Percentiles rank a stretch among this genome's conserved stretches.
Evolutionary conservation across 2,329 filamentous ascomycete species (phyloP).

Genomic region (Camillea tinctor): DNA sequence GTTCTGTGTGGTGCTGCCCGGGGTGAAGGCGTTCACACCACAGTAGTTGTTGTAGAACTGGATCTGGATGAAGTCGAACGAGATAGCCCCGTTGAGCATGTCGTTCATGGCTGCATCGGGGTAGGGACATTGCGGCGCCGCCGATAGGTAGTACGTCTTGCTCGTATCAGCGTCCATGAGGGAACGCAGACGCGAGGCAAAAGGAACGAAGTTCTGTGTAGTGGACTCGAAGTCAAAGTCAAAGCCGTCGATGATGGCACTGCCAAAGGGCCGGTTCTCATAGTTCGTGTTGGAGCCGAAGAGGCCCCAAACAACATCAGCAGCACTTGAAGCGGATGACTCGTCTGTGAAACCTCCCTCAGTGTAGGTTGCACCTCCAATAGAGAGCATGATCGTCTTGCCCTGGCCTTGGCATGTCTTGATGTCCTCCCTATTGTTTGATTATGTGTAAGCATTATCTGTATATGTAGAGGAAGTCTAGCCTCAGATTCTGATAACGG

Average conservation of each 20-base stretch:
- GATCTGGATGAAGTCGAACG: slow-evolving; percentile 60
- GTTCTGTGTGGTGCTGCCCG: slow-evolving; percentile 43
- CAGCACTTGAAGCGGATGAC: slow-evolving; percentile 51
- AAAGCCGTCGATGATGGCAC: slow-evolving; percentile 68
- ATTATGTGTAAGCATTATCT: slow-evolving; percentile 1
- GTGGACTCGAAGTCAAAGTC: slow-evolving; percentile 72
- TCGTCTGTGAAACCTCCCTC: slow-evolving; percentile 64
- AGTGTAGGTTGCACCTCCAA: slow-evolving; percentile 69
- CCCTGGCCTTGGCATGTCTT: slow-evolving; percentile 60
- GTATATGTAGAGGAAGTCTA: neutral
- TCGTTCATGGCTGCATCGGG: slow-evolving; percentile 60
- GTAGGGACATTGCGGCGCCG: slow-evolving; percentile 67
- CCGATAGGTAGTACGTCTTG: slow-evolving; percentile 59
- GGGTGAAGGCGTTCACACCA: slow-evolving; percentile 51
- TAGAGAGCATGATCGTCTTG: slow-evolving; percentile 71
- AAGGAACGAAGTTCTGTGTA: slow-evolving; percentile 58
- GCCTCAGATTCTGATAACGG: neutral
- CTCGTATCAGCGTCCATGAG: slow-evolving; percentile 51
- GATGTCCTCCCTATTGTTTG: slow-evolving; percentile 44
- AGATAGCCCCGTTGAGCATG: slow-evolving; percentile 53
- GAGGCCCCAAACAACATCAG: slow-evolving; percentile 65
- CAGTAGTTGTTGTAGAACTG: slow-evolving; percentile 73
- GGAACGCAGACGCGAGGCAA: slow-evolving; percentile 56
- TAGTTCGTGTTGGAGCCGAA: slow-evolving; percentile 59
- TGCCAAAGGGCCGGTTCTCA: slow-evolving; percentile 64